Base-by-base conservation (phyloP, 106 monocot genomes). In the Dendrobium officinale region DNA sequence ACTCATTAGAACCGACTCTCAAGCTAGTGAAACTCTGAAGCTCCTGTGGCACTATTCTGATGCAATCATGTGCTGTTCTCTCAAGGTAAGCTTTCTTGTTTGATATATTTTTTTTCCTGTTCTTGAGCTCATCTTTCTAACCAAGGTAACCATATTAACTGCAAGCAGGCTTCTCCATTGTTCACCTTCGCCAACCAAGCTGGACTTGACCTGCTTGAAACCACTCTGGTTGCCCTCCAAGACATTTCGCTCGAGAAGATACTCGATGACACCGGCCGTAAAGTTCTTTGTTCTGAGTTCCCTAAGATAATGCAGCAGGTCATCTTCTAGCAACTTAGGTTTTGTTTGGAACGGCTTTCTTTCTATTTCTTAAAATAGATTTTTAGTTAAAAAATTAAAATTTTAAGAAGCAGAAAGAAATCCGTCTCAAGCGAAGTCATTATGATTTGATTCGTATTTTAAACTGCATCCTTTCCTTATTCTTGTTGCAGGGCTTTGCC, bases 231-330 rank as follows among this genome's bases (percentile, higher is more conserved):
- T 7, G 88, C 88, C 16, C 83, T 93, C 31, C 93, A 93, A 82
- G 93, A 93, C 73, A 80, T 93, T 10, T 68, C 86, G 2, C 86
- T 93, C 0, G 90, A 93, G 79, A 88, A 86, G 81, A 88, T 93
- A 42, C 90, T 93, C 1, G 90, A 90, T 67, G 86, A 95, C 61
- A 47, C 75, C 42, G 95, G 89, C 1, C 85, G 89, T 37, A 99
- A 93, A 81, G 81, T 85, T 11, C 77, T 99, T 0, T 95, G 88
- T 81, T 26, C 86, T 0, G 90, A 95, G 77, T 93, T 99, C 42
- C 80, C 89, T 4, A 99, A 99, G 83, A 90, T 99, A 45, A 95
- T 93, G 92, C 92, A 99, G 67, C 92, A 95, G 88, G 97, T 92
- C 26, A 51, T 78, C 4, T 9, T 17, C 5, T 44, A 5, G 19